These are phyloP conservation scores for Fagopyrum esculentum DNA, from an alignment of 148 eudicot genomes.

Conservation along the genomic window DNA sequence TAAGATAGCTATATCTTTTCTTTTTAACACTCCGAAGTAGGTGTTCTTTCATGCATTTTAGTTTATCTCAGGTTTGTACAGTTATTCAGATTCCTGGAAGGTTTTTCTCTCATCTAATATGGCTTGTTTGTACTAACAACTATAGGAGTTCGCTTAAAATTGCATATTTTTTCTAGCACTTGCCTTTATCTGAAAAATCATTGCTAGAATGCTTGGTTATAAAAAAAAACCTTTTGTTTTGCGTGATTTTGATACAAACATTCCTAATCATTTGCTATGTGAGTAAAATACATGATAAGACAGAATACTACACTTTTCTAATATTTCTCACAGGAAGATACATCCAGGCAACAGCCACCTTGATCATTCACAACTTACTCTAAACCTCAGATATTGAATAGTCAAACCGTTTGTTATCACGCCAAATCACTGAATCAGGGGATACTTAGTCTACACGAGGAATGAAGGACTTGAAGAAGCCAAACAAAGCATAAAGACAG, in stretches of 20 bases:
- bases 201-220: background rate
- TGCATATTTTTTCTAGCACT: background rate
- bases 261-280: background rate
- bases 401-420: background rate
- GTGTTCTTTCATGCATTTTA: background rate
- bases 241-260: no score
- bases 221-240: background rate
- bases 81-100: background rate
- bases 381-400: background rate
- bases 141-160: background rate
- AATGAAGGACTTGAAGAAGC: no score
- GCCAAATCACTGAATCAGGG: no score
- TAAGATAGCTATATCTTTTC: background rate
- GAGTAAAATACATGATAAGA: background rate
- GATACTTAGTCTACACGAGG: no score
- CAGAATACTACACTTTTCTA: background rate
- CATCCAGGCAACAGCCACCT: background rate
- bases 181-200: background rate
- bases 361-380: background rate
- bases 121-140: background rate
- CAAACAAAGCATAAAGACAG: no score
- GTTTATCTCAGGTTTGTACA: background rate
- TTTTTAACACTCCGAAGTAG: background rate
- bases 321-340: background rate
- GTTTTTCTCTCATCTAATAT: background rate